phyloP scores from a whole-genome alignment of 75 land plant genomes.

The Cunninghamia lanceolata region DNA sequence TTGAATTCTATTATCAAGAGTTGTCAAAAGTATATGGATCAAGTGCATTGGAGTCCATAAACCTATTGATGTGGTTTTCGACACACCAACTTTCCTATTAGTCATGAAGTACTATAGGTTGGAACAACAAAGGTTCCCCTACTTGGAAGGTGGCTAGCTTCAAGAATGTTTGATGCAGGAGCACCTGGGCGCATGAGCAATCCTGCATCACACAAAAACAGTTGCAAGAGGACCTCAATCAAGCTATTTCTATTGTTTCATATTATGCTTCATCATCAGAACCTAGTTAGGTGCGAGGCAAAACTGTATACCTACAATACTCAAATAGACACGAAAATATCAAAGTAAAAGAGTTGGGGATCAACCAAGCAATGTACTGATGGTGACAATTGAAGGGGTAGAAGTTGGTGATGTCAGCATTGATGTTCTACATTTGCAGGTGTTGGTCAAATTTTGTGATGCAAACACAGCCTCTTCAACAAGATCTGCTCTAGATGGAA shows the following conservation, averaged over 20 bases:
- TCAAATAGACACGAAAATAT: slow-evolving; percentile 92
- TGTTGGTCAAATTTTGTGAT: slow-evolving; percentile 71
- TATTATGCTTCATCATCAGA: slow-evolving; percentile 94
- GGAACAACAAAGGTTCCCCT: no score
- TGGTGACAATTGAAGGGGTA: slow-evolving; percentile 92
- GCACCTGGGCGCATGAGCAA: no score
- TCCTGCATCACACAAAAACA: no score
- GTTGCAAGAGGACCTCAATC: slow-evolving; percentile 83
- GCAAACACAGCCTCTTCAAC: slow-evolving; percentile 61
- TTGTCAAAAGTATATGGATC: no score
- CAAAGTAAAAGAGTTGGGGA: slow-evolving; percentile 82
- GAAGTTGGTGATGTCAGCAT: slow-evolving; percentile 95
- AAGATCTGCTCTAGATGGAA: slow-evolving; percentile 66
- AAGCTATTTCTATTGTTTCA: slow-evolving; percentile 93
- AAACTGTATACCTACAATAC: slow-evolving; percentile 90
- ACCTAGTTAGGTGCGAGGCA: slow-evolving; percentile 88
- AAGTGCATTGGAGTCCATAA: no score
- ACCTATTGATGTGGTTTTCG: no score
- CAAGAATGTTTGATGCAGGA: no score
- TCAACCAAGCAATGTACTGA: slow-evolving; percentile 84
- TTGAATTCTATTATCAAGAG: no score
- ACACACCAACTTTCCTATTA: no score
- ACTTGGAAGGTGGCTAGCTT: no score
- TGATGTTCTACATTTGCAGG: slow-evolving; percentile 92
- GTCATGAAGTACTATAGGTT: no score